These are phyloP conservation scores for Schizophyllum commune DNA, from an alignment of 1,284 basidiomycete genomes.

Conservation along the genomic window DNA sequence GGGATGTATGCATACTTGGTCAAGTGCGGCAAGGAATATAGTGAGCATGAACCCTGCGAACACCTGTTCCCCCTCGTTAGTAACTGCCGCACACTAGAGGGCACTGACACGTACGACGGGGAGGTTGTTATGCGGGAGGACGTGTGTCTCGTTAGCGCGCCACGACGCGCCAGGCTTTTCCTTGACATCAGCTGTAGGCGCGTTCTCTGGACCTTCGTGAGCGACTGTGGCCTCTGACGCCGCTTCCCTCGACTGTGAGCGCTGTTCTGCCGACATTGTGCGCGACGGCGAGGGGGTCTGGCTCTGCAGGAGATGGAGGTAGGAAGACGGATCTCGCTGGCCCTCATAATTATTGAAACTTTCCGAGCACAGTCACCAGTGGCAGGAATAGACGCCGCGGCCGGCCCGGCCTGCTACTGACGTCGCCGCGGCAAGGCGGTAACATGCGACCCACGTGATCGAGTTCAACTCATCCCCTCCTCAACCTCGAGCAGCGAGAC, in stretches of 20 bases:
- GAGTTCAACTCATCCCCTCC: neutral
- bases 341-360: neutral
- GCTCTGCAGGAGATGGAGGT: neutral
- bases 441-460: neutral
- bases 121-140: conserved; percentile 47
- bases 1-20: conserved; percentile 34
- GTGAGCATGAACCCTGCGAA: conserved; percentile 47
- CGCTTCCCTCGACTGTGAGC: neutral
- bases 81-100: neutral
- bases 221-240: neutral
- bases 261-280: neutral
- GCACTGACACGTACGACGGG: conserved; percentile 28
- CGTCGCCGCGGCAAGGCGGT: neutral
- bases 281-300: neutral
- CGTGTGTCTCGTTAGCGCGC: conserved; percentile 43
- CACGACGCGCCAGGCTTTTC: conserved; percentile 40
- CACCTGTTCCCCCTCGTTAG: conserved; percentile 26
- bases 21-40: conserved; percentile 33
- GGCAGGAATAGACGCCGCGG: neutral
- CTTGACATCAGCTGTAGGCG: conserved; percentile 9
- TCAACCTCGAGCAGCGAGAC: neutral
- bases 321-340: neutral
- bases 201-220: conserved; percentile 3
- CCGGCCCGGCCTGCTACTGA: too few species aligned
- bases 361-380: neutral